Percentiles rank a stretch among this genome's conserved stretches.
phyloP scores from a whole-genome alignment of 768 basidiomycete species.

The Xerocomus spinulosus region DNA sequence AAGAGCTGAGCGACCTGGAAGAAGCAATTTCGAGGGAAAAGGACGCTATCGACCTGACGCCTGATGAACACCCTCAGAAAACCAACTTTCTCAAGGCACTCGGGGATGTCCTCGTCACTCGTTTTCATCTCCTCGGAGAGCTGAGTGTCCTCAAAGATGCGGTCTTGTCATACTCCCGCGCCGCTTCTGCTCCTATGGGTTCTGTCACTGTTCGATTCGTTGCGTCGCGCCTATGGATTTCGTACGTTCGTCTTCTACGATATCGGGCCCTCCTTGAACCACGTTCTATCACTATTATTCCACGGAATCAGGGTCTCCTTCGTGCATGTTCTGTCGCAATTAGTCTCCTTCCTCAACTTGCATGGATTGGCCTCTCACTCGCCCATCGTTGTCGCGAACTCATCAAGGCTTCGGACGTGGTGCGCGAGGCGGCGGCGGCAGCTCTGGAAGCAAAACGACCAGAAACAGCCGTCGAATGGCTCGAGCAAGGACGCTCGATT shows the following conservation, averaged over 20 bases:
- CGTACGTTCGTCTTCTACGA: neutral
- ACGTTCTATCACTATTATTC: too few relatives aligned
- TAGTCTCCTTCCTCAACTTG: neutral
- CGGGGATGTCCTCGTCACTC: neutral
- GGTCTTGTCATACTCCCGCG: neutral
- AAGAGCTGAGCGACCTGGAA: neutral
- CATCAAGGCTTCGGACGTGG: neutral
- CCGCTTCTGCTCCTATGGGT: neutral
- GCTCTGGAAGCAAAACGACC: neutral
- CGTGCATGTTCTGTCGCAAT: neutral
- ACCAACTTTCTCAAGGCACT: neutral
- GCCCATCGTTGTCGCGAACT: slow-evolving; percentile 3
- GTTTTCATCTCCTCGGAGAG: neutral
- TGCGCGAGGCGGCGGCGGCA: slow-evolving; percentile 5
- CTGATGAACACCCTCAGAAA: neutral
- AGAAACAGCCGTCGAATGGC: slow-evolving; percentile 13
- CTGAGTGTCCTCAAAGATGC: neutral
- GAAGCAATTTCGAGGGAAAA: neutral
- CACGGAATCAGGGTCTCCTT: too few relatives aligned
- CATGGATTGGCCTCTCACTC: neutral
- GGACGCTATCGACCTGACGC: neutral
- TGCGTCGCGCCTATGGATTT: neutral
- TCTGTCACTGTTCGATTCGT: neutral
- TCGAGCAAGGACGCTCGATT: slow-evolving; percentile 16
- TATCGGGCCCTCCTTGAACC: too few relatives aligned